Evolutionary conservation across 768 basidiomycete species (phyloP).

Genomic region (Pulveroboletus sp.): DNA sequence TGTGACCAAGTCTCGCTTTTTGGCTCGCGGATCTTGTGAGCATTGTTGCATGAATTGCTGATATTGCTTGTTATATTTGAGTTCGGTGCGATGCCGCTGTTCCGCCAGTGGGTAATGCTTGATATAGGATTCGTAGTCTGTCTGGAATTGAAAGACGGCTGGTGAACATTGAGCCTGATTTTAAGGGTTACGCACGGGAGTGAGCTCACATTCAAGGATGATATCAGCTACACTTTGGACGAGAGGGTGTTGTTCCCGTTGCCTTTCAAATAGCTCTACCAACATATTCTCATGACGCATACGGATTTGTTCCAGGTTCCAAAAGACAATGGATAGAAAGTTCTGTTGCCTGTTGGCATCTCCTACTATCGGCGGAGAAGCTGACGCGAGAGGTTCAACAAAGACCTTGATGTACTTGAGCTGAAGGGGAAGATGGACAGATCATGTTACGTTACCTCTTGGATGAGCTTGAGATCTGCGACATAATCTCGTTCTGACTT

Average conservation of each 20-base stretch:
- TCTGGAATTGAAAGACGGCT: slow-evolving; percentile 46
- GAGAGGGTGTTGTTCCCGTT: slow-evolving; percentile 81
- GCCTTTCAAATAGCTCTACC: slow-evolving; percentile 68
- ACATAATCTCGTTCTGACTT: slow-evolving; percentile 89
- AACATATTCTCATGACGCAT: slow-evolving; percentile 67
- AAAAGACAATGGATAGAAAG: slow-evolving; percentile 82
- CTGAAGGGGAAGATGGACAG: not conserved
- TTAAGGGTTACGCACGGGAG: slow-evolving; percentile 4
- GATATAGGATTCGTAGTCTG: slow-evolving; percentile 76
- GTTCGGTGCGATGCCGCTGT: slow-evolving; percentile 73
- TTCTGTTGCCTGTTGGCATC: slow-evolving; percentile 46
- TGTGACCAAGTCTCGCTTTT: slow-evolving; percentile 73
- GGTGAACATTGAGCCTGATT: slow-evolving; percentile 16
- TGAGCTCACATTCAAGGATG: slow-evolving; percentile 65
- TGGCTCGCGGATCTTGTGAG: slow-evolving; percentile 59
- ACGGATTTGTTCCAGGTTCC: slow-evolving; percentile 69
- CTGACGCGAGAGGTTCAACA: slow-evolving; percentile 56
- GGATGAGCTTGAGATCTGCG: slow-evolving; percentile 65
- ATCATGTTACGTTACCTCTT: slow-evolving; percentile 47
- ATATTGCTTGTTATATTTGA: slow-evolving; percentile 65
- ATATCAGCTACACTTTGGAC: slow-evolving; percentile 82
- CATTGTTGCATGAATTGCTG: slow-evolving; percentile 60
- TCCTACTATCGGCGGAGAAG: slow-evolving; percentile 62
- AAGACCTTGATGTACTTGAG: slow-evolving; percentile 51
- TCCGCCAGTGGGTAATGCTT: slow-evolving; percentile 87